Evolutionary conservation across 2,329 filamentous ascomycete species (phyloP), one percentile per base, ranked within the genome.

Genomic region (Tolypocladium tropicale): DNA sequence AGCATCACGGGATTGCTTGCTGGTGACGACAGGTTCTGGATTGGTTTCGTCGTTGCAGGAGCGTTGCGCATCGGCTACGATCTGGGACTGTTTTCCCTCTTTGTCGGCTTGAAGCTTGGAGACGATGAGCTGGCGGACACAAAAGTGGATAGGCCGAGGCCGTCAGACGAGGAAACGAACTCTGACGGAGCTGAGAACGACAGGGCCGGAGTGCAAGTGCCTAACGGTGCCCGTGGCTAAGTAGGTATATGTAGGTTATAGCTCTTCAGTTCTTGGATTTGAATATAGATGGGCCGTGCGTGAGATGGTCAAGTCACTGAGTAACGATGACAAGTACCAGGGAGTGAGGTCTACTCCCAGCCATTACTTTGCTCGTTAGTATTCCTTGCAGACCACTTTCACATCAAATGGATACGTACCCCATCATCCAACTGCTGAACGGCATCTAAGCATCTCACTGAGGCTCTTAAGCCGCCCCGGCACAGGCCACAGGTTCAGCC

Each of bases 21-120:
- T 0, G 77, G 75, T 4, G 73, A 67, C 23, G 68, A 78, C 14
- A 68, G 69, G 11, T 85, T 85, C 63, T 84, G 82, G 81, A 75
- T 84, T n/a, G 82, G 82, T 0, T 85, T 82, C 60, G 76, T 84
- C 4, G 75, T 75, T 0, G 82, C 79, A 1, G 82, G 82, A 3
- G 65, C 73, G 0, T 70, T 79, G 56, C 71, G 81, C 4, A 65
- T 85, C 33, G 72, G 74, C 0, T 85, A 85, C 60, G 82, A 85
- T 55, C 63, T 84, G 34, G 82, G 82, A 0, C 62, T 85, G 12
- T 84, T 78, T 65, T 76, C 74, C 16, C 72, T 84, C 68, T 85
- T 84, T 64, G 73, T 83, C 32, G 83, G 82, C 57, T 76, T 83
- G 65, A 78, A 76, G 62, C 62, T 84, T 34, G 68, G 80, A 56